These are phyloP conservation scores for Kuraishia borneana DNA, from an alignment of 805 yeast species.

Conservation along the genomic window DNA sequence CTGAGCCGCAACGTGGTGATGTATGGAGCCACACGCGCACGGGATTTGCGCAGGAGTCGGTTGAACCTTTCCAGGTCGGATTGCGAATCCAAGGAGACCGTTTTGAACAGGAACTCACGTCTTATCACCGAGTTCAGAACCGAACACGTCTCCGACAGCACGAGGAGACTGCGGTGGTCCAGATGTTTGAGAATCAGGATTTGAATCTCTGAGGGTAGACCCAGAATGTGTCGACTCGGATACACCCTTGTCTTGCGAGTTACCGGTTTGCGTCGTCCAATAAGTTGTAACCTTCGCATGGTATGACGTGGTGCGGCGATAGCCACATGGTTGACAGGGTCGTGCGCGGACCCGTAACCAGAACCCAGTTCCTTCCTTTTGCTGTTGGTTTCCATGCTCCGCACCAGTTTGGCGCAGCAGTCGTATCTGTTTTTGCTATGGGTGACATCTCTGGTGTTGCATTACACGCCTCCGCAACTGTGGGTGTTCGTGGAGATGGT, in stretches of 20 bases:
- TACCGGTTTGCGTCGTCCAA: slow-evolving; percentile 21
- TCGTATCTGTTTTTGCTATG: slow-evolving; percentile 1
- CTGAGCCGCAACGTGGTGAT: slow-evolving; percentile 1
- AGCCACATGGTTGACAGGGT: no score
- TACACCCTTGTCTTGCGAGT: no score
- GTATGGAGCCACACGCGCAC: slow-evolving; percentile 6
- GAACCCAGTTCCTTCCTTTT: no score
- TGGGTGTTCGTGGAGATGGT: slow-evolving; percentile 21
- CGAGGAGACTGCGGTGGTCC: slow-evolving; percentile 10
- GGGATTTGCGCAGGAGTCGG: slow-evolving; percentile 6
- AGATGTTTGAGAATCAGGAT: slow-evolving; percentile 12
- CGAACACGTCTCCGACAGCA: slow-evolving; percentile 13
- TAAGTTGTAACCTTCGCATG: slow-evolving; percentile 30
- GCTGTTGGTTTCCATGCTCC: no score
- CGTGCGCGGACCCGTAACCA: no score
- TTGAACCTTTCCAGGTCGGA: slow-evolving; percentile 16
- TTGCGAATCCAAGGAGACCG: slow-evolving; percentile 13
- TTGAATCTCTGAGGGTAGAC: slow-evolving; percentile 13
- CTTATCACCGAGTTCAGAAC: slow-evolving; percentile 13
- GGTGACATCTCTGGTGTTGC: neutral
- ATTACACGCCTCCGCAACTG: slow-evolving; percentile 3
- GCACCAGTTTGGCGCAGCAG: neutral
- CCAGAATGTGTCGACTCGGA: slow-evolving; percentile 6
- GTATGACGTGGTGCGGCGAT: no score
- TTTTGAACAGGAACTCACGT: slow-evolving; percentile 14